A percentile compares a stretch with the other conserved stretches of the same genome.
Conservation (phyloP, 257 asterid genomes). For the Prunella vulgaris region DNA sequence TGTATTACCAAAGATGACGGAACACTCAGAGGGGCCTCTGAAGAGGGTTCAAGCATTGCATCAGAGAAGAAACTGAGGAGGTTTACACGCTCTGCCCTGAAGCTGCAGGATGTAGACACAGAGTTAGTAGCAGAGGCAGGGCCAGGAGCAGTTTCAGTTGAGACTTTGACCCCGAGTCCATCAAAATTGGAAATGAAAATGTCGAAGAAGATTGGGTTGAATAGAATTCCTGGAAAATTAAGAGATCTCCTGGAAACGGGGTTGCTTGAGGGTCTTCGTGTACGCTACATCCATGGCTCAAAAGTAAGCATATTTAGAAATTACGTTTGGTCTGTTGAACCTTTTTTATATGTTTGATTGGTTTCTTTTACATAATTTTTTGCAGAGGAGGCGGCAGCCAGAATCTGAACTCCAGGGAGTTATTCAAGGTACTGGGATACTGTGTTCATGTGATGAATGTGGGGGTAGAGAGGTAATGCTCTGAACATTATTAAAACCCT, state of each 20-base stretch:
- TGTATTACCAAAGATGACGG: conserved; percentile 17
- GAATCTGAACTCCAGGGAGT: conserved; percentile 58
- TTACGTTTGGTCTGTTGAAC: background rate
- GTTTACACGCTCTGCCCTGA: conserved; percentile 54
- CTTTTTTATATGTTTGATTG: conserved; percentile 16
- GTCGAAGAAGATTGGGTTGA: conserved; percentile 60
- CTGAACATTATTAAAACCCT: background rate
- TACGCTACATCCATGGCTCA: conserved; percentile 54
- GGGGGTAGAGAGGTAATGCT: conserved; percentile 50
- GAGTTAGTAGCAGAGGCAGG: conserved; percentile 26
- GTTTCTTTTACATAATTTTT: conserved; percentile 17
- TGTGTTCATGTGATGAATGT: conserved; percentile 75
- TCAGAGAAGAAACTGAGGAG: conserved; percentile 41
- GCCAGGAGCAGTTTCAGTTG: conserved; percentile 15
- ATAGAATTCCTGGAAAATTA: conserved; percentile 49
- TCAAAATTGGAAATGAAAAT: conserved; percentile 56
- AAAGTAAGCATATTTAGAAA: conserved; percentile 42
- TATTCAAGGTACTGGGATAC: conserved; percentile 60
- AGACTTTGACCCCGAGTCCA: conserved; percentile 32
- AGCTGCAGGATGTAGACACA: conserved; percentile 28
- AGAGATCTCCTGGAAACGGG: conserved; percentile 86
- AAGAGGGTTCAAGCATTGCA: conserved; percentile 19
- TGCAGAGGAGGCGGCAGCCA: conserved; percentile 41
- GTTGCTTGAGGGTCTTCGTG: conserved; percentile 69
- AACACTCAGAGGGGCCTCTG: conserved; percentile 15